Conservation (phyloP, 768 basidiomycete genomes). For the Leccinellum albellum region DNA sequence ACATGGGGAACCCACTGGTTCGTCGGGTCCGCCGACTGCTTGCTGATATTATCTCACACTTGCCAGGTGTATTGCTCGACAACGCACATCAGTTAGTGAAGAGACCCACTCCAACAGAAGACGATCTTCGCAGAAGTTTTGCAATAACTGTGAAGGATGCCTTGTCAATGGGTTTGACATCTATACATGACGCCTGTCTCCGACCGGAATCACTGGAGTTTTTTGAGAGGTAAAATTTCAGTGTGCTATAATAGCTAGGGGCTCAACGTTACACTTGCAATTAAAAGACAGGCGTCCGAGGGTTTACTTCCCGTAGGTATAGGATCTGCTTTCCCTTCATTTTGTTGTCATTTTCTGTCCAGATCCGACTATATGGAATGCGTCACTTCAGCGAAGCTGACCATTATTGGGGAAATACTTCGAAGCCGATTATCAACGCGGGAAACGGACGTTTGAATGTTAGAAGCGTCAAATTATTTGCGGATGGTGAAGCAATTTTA, state of each 20-base stretch:
- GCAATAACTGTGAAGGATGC: constrained; percentile 36
- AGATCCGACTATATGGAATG: constrained; percentile 81
- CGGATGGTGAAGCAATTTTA: constrained; percentile 38
- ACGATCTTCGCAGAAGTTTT: constrained; percentile 59
- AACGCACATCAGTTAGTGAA: constrained; percentile 78
- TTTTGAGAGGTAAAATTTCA: neutral
- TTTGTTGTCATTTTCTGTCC: constrained; percentile 3
- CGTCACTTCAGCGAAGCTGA: constrained; percentile 62
- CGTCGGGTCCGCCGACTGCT: constrained; percentile 9
- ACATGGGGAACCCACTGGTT: constrained; percentile 68
- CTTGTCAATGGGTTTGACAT: neutral
- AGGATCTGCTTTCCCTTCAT: constrained; percentile 3
- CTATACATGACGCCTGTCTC: neutral
- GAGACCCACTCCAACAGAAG: constrained; percentile 60
- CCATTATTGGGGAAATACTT: constrained; percentile 71
- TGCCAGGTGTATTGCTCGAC: constrained; percentile 70
- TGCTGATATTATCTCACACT: constrained; percentile 2
- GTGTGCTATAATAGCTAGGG: neutral
- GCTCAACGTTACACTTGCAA: constrained; percentile 30
- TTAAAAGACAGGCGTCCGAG: constrained; percentile 54
- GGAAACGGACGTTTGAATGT: constrained; percentile 63
- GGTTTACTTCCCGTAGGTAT: constrained; percentile 56
- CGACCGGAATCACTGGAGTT: neutral
- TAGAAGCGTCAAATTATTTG: constrained; percentile 78
- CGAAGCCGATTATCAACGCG: constrained; percentile 50